Percentiles rank a stretch among this genome's conserved stretches.
These are phyloP conservation scores for Botrytis galanthina DNA, from an alignment of 2,329 filamentous ascomycete species.

Conservation along the genomic window DNA sequence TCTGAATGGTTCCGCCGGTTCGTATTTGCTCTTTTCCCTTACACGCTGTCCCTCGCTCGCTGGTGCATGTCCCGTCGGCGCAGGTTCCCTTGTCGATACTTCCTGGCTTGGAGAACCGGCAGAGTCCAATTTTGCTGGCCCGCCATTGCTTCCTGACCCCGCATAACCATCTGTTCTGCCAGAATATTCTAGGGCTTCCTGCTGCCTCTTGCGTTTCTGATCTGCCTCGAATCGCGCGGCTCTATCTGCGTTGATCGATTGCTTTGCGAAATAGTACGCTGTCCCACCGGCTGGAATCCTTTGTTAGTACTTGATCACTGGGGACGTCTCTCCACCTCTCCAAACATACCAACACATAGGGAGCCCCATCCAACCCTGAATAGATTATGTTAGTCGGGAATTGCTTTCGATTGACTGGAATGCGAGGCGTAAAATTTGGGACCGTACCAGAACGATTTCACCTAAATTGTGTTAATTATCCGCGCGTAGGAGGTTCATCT, in stretches of 20 bases:
- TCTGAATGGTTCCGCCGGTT: constrained; percentile 71
- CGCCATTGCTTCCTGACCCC: constrained; percentile 43
- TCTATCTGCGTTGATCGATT: constrained; percentile 88
- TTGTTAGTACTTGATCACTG: constrained; percentile 21
- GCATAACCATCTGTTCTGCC: constrained; percentile 34
- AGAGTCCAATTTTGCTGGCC: constrained; percentile 57
- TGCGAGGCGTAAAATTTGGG: neutral
- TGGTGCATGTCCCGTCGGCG: constrained; percentile 78
- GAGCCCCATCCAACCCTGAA: constrained; percentile 86
- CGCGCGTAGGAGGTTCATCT: neutral
- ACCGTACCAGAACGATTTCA: constrained; percentile 64
- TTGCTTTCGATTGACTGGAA: constrained; percentile 14
- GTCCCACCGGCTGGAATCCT: constrained; percentile 69
- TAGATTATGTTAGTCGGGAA: constrained; percentile 28
- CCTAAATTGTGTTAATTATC: constrained; percentile 43
- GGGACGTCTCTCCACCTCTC: neutral
- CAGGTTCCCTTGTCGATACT: constrained; percentile 66
- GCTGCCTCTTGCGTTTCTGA: constrained; percentile 57
- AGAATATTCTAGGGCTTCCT: constrained; percentile 54
- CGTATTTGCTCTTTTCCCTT: constrained; percentile 84
- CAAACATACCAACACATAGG: constrained; percentile 70
- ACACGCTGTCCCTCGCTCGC: constrained; percentile 65
- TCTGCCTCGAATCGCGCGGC: constrained; percentile 64
- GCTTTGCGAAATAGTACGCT: constrained; percentile 95
- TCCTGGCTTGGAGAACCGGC: constrained; percentile 67